phyloP scores from a whole-genome alignment of 768 basidiomycete species.

The Termitomyces sp. region DNA sequence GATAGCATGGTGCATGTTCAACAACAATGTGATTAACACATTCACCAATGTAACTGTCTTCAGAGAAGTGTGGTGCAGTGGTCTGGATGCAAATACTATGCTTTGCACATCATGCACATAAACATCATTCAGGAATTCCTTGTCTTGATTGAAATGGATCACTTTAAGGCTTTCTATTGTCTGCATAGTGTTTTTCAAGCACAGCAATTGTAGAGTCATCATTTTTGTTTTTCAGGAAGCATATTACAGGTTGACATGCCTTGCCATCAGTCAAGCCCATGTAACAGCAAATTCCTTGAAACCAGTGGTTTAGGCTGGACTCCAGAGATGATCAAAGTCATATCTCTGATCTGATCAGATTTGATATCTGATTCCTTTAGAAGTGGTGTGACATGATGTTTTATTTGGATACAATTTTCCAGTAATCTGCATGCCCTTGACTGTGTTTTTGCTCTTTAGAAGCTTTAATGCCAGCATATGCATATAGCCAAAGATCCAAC shows the following conservation, averaged over 20 bases:
- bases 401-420: not conserved
- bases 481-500: constrained; percentile 20
- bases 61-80: not conserved
- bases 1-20: not conserved
- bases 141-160: not conserved
- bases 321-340: not conserved
- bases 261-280: not conserved
- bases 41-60: not conserved
- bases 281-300: not conserved
- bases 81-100: not conserved
- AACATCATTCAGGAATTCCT: not conserved
- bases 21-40: not conserved
- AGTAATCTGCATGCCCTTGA: constrained; percentile 15
- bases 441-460: constrained; percentile 11
- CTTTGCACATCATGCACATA: not conserved
- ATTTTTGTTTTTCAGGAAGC: not conserved
- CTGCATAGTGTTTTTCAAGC: not conserved
- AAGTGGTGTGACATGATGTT: not conserved
- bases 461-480: constrained; percentile 15
- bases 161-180: not conserved
- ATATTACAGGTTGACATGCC: not conserved
- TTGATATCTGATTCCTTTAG: not conserved
- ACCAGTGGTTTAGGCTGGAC: not conserved
- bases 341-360: not conserved
- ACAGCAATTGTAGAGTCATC: not conserved